phyloP scores from a whole-genome alignment of 176 grass and related monocot species.

The Poa pratensis region DNA sequence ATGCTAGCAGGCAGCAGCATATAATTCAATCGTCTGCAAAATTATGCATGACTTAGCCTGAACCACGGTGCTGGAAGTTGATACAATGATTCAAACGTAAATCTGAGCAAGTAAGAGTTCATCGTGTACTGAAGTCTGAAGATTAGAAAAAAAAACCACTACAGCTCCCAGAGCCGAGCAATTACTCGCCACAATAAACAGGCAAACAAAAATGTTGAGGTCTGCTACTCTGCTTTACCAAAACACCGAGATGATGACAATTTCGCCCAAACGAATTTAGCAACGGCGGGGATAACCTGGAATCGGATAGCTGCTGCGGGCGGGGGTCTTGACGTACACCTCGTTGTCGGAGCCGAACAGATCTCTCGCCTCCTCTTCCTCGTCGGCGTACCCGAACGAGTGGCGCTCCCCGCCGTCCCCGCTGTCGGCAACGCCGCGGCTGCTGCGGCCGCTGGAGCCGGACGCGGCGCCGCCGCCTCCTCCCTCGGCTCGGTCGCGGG shows the following conservation, averaged over 20 bases:
- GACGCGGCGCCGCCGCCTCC: slow-evolving; percentile 58
- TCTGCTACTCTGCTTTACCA: background rate
- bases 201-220: background rate
- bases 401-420: slow-evolving; percentile 40
- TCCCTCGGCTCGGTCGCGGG: slow-evolving; percentile 19
- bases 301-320: slow-evolving; percentile 63
- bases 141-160: background rate
- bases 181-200: slow-evolving; percentile 9
- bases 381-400: slow-evolving; percentile 47
- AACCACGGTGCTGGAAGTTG: no score
- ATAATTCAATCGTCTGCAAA: no score
- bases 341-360: slow-evolving; percentile 89
- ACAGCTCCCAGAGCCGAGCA: background rate
- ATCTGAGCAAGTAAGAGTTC: background rate
- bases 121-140: background rate
- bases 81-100: no score
- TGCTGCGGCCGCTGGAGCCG: background rate
- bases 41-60: no score
- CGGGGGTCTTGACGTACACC: slow-evolving; percentile 70
- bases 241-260: background rate
- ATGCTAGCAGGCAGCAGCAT: no score
- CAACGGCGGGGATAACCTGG: slow-evolving; percentile 34
- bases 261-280: background rate
- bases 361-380: slow-evolving; percentile 68
- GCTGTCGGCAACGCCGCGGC: slow-evolving; percentile 42